Base-by-base conservation (phyloP, 78 protist genomes). In the Carpediemonas membranifera region DNA sequence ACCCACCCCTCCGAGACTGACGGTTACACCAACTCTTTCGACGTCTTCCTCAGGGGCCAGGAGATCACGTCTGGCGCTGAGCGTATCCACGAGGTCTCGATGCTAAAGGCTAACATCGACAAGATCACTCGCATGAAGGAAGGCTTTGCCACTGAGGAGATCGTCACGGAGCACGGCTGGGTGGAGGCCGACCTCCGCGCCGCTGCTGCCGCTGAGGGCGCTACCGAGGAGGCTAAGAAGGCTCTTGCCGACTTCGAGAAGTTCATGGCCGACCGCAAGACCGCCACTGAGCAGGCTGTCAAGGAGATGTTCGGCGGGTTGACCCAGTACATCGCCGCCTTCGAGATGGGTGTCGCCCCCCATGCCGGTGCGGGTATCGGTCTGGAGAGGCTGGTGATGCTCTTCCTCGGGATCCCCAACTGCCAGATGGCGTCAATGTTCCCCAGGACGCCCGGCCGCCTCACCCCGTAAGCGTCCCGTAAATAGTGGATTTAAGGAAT, bases 291-390 rank as follows among this genome's bases (percentile, higher is more conserved):
- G 47, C 47, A 41, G 47, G 5, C 21, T 9, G n/a, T n/a, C n/a
- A n/a, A 54, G 9, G 59, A 25, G 30, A 61, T 53, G 19, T 76
- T 65, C 31, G 87, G 82, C 58, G 25, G 86, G n/a, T 78, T 64
- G 24, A 60, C 78, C 21, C 34, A 21, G 34, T 35, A 78, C 31
- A 69, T 88, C 63, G 68, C 25, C 31, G 31, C 96, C 39, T 93
- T 97, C 84, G 63, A 74, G n/a, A 83, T 64, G 66, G 99, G 99
- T 44, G 72, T 87, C 28, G 59, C 86, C n/a, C 99, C 97, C 44
- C 99, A 95, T 72, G 98, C 82, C 19, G 99, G 99, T 33, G 93
- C 86, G 36, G 98, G 99, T 41, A 71, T 93, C 44, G 99, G 97
- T 61, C 67, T 89, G 19, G 96, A 94, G 81, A 74, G 98, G 35